These are phyloP conservation scores for Pisolithus microcarpus DNA, from an alignment of 768 basidiomycete genomes.

Conservation along the genomic window DNA sequence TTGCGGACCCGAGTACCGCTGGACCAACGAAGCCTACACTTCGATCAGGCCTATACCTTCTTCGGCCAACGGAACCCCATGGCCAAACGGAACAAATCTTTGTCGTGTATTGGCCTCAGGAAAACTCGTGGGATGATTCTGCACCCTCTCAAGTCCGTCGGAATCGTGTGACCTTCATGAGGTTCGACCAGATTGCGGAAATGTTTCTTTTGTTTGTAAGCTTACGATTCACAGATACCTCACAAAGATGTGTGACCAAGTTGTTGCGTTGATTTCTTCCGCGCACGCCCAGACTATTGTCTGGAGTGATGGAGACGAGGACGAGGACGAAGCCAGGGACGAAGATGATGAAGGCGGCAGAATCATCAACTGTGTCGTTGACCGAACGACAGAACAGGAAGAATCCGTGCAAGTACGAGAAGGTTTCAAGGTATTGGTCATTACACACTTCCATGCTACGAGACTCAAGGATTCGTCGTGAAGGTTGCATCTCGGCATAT, in stretches of 20 bases:
- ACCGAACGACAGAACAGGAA: slow-evolving; percentile 45
- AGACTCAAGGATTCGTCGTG: neutral
- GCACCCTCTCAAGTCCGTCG: slow-evolving; percentile 35
- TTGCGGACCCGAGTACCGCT: neutral
- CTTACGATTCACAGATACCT: slow-evolving; percentile 36
- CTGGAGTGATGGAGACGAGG: slow-evolving; percentile 29
- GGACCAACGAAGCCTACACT: slow-evolving; percentile 20
- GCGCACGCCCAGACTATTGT: slow-evolving; percentile 35
- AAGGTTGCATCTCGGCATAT: slow-evolving; percentile 7
- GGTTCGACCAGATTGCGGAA: slow-evolving; percentile 24
- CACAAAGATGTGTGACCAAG: slow-evolving; percentile 46
- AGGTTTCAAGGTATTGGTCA: slow-evolving; percentile 34
- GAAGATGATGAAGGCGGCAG: slow-evolving; percentile 17
- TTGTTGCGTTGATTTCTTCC: slow-evolving; percentile 39
- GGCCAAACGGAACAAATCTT: slow-evolving; percentile 25
- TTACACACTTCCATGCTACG: too few relatives aligned
- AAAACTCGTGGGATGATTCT: slow-evolving; percentile 45
- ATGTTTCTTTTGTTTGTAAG: neutral
- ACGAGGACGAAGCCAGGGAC: slow-evolving; percentile 14
- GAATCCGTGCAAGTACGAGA: slow-evolving; percentile 33
- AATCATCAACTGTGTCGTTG: slow-evolving; percentile 43
- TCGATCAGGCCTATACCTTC: slow-evolving; percentile 43
- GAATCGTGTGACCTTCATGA: slow-evolving; percentile 51
- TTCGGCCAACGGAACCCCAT: slow-evolving; percentile 11
- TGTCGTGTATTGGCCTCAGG: slow-evolving; percentile 51